Conservation (phyloP, 139 green algal genomes). For the Mesotaenium endlicherianum region DNA sequence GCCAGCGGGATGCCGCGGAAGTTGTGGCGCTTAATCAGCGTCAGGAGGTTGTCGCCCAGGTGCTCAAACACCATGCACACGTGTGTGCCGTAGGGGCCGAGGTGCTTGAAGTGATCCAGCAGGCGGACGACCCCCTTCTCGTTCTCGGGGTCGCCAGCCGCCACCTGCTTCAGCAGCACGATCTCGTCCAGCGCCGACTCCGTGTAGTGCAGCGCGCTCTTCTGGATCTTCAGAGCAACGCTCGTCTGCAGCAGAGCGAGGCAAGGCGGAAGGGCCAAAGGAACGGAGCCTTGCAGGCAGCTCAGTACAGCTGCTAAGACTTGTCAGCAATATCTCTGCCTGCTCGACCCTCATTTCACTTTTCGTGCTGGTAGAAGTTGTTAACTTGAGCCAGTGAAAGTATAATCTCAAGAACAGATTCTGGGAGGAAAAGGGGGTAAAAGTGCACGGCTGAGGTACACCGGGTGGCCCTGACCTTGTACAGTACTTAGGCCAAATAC, state of each 20-base stretch:
- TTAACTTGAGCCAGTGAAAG: neutral
- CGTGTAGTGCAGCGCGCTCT: slow-evolving; percentile 91
- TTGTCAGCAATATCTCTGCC: neutral
- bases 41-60: slow-evolving; percentile 67
- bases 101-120: slow-evolving; percentile 90
- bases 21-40: slow-evolving; percentile 73
- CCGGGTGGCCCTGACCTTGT: too few species aligned
- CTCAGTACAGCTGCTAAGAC: too few species aligned
- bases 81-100: slow-evolving; percentile 85
- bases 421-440: neutral
- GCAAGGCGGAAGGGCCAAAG: neutral
- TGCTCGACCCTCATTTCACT: neutral
- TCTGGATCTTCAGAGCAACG: slow-evolving; percentile 85
- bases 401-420: neutral
- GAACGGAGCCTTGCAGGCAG: neutral
- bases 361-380: neutral
- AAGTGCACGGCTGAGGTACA: too few species aligned
- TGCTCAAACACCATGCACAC: slow-evolving; percentile 98
- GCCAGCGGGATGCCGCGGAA: slow-evolving; percentile 85
- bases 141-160: slow-evolving; percentile 20
- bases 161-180: slow-evolving; percentile 67
- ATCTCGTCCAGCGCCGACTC: slow-evolving; percentile 97
- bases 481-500: too few species aligned
- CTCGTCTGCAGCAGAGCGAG: neutral
- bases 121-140: slow-evolving; percentile 60